Percentiles rank a stretch among this genome's conserved stretches.
These are phyloP conservation scores for Emergomyces orientalis DNA, from an alignment of 2,329 filamentous ascomycete species.

Conservation along the genomic window DNA sequence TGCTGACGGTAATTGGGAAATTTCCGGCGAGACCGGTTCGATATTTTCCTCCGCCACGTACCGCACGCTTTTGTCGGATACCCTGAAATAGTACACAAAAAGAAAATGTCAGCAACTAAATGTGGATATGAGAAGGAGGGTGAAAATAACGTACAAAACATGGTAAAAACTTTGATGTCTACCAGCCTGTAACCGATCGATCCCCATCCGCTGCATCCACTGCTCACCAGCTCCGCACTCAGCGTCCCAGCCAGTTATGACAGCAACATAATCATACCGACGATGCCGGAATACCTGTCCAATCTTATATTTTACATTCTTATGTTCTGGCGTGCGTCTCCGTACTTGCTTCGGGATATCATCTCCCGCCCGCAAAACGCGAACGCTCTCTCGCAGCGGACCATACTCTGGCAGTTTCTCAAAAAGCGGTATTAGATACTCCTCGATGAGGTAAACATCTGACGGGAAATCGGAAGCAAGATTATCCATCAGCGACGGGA, in stretches of 20 bases:
- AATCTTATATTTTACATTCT: constrained; percentile 55
- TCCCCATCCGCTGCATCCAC: constrained; percentile 55
- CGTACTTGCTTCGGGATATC: constrained; percentile 44
- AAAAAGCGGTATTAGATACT: constrained; percentile 57
- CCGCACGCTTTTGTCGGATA: constrained; percentile 57
- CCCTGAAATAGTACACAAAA: constrained; percentile 35
- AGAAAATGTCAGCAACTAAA: constrained; percentile 14
- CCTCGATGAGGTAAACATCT: constrained; percentile 62
- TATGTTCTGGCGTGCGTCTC: constrained; percentile 26
- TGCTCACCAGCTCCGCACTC: constrained; percentile 50
- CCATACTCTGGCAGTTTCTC: constrained; percentile 43
- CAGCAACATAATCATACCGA: constrained; percentile 67
- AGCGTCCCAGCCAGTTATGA: constrained; percentile 80
- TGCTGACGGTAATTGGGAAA: constrained; percentile 41
- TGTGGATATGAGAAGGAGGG: neutral
- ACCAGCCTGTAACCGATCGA: constrained; percentile 52
- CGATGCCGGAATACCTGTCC: constrained; percentile 78
- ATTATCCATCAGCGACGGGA: constrained; percentile 56
- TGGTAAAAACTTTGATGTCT: constrained; percentile 70
- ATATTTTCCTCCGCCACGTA: constrained; percentile 81
- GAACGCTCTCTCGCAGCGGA: constrained; percentile 46
- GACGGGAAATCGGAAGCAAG: constrained; percentile 59
- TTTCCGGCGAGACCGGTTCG: constrained; percentile 45
- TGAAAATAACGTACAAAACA: constrained; percentile 58
- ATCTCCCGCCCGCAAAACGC: constrained; percentile 49